Base-by-base conservation (phyloP, 768 basidiomycete species). In the Boletus sensibilis region DNA sequence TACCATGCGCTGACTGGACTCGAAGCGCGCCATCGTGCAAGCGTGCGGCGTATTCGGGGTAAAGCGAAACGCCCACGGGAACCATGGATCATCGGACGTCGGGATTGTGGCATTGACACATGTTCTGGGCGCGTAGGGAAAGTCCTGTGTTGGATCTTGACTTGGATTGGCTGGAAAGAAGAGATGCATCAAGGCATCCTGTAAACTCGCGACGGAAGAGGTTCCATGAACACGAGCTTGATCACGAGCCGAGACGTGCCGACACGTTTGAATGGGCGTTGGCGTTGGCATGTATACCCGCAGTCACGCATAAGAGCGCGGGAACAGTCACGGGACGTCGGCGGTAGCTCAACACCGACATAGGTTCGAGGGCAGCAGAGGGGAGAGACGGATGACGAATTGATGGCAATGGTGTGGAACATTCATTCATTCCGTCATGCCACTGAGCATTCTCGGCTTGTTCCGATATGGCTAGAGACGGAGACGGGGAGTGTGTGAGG, bases 211-310 rank as follows among this genome's bases (percentile, higher is more conserved):
- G 39, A 46, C 33, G 13, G 9, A 47, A 39, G 33, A 21, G 25
- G n/a, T 6, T 27, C 1, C 37, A 44, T 12, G 14, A 35, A 6
- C 23, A 20, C 35, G 33, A 46, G 25, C 33, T 18, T 9, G 31
- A 44, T 44, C 47, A 34, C 20, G 27, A 40, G 42, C 25, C 52
- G 34, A 61, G 53, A 45, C 21, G 27, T 54, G 52, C 31, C 21
- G 27, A 53, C 25, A 20, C 33, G 53, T 60, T 55, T 64, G 47
- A 56, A 37, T 39, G 35, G 27, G 40, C 33, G 58, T 16, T 48
- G 34, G 45, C 43, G 21, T 33, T 62, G 54, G 51, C 48, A 52
- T 18, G 35, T 14, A 35, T 34, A 25, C 14, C 35, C 53, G 39
- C 35, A 38, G 40, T 52, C 29, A 31, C 38, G 39, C 38, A 42